Conservation (phyloP, 805 yeast genomes). For the Saccharomyces mikatae region DNA sequence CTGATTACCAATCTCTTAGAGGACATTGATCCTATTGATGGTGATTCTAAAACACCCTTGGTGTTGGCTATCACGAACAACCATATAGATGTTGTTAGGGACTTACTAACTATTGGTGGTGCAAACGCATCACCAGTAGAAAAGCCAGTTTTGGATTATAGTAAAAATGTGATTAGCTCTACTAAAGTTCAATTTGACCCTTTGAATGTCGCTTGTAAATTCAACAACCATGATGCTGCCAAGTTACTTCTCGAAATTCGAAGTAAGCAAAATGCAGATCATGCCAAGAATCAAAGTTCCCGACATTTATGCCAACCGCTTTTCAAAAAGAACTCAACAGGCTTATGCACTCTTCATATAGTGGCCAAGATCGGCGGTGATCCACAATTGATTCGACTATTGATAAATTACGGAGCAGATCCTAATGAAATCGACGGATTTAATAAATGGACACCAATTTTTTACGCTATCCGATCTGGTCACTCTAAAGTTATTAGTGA, state of each 20-base stretch:
- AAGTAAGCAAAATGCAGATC: constrained; percentile 1
- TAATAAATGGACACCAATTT: constrained; percentile 89
- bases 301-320: not conserved
- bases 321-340: constrained; percentile 24
- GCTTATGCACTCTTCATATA: constrained; percentile 79
- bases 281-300: not conserved
- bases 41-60: constrained; percentile 75
- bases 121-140: constrained; percentile 38
- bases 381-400: constrained; percentile 53
- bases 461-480: constrained; percentile 85
- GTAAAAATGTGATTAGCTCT: constrained; percentile 11
- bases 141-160: not conserved
- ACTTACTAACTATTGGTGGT: constrained; percentile 39
- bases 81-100: constrained; percentile 45
- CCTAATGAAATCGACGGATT: constrained; percentile 75
- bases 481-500: constrained; percentile 61
- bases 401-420: constrained; percentile 65
- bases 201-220: constrained; percentile 79
- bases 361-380: constrained; percentile 77
- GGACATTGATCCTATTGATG: constrained; percentile 43
- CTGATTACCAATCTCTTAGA: constrained; percentile 28
- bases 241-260: constrained; percentile 44
- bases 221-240: constrained; percentile 67
- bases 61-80: constrained; percentile 68
- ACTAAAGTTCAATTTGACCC: constrained; percentile 61